Conservation (phyloP, 345 rosid genomes). For the rapeseed (Brassica napus) region Da-Ae NC_063444.1:37335501-37336000, state of each 20-base stretch:
- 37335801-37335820: slow-evolving; percentile 57
- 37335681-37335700: slow-evolving; percentile 3
- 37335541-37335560: neutral
- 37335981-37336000: slow-evolving; percentile 53
- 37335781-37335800: slow-evolving; percentile 37
- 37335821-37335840: slow-evolving; percentile 44
- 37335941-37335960: slow-evolving; percentile 58
- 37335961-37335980: slow-evolving; percentile 58
- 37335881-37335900: slow-evolving; percentile 69
- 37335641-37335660: slow-evolving; percentile 15
- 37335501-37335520: neutral
- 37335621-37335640: slow-evolving; percentile 9
- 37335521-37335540: neutral
- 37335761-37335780: neutral
- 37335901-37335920: slow-evolving; percentile 71
- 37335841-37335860: slow-evolving; percentile 6
- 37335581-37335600: neutral
- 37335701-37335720: neutral
- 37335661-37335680: slow-evolving; percentile 9
- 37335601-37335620: slow-evolving; percentile 7
- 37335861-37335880: neutral
- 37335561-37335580: no score
- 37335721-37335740: neutral
- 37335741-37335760: neutral
- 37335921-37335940: slow-evolving; percentile 57